These are phyloP conservation scores for Solanum arcanum DNA, from an alignment of 257 asterid species.

Conservation along the genomic window DNA sequence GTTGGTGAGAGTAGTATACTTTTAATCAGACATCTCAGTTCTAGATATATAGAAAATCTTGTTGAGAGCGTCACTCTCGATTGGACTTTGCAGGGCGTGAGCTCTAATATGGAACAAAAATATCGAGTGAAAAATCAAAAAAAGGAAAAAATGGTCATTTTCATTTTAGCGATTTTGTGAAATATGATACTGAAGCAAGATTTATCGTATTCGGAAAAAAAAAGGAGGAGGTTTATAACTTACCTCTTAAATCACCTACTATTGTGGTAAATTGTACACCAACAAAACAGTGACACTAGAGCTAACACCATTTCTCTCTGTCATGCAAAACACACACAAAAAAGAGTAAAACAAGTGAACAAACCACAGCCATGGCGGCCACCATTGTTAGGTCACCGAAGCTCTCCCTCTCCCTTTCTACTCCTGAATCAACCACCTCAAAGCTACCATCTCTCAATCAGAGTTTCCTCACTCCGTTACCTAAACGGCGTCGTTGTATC, in stretches of 20 bases:
- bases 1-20: no score
- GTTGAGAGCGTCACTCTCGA: no score
- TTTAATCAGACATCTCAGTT: no score
- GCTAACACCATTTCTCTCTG: background rate
- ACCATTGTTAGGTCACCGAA: slow-evolving; percentile 25
- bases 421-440: slow-evolving; percentile 15
- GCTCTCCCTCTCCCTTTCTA: background rate
- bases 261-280: background rate
- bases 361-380: background rate
- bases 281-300: background rate
- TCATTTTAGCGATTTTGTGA: no score
- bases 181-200: background rate
- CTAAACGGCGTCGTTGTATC: slow-evolving; percentile 27
- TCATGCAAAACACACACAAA: background rate
- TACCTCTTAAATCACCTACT: background rate
- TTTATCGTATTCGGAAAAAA: background rate
- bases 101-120: no score
- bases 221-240: background rate
- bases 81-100: no score
- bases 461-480: slow-evolving; percentile 6
- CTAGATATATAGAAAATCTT: no score
- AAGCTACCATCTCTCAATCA: background rate
- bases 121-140: accelerated
- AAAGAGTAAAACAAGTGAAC: background rate
- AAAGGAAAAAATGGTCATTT: no score